Percentiles rank a stretch among this genome's conserved stretches.
Evolutionary conservation across 2,329 filamentous ascomycete species (phyloP).

Genomic region (Calonectria pteridis): DNA sequence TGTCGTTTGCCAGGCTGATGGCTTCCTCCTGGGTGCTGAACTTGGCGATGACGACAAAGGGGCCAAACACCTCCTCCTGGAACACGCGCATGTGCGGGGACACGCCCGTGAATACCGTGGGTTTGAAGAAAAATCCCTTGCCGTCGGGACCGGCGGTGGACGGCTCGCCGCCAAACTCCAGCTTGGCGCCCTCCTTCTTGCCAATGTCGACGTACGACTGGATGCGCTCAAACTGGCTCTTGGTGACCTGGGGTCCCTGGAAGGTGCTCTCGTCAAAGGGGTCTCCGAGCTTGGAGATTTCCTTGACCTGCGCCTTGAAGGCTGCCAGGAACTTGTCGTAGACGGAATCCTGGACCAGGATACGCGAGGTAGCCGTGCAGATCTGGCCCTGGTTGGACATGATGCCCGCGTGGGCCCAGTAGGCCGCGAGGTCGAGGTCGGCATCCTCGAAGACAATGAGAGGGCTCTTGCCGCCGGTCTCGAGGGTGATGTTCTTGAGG

Average conservation of each 20-base stretch:
- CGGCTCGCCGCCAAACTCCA: constrained; percentile 70
- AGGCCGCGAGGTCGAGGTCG: constrained; percentile 76
- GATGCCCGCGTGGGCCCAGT: constrained; percentile 63
- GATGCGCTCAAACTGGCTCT: constrained; percentile 77
- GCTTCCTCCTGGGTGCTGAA: constrained; percentile 60
- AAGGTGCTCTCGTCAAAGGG: constrained; percentile 78
- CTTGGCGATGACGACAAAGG: constrained; percentile 56
- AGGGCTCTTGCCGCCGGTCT: constrained; percentile 76
- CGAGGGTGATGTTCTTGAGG: constrained; percentile 74
- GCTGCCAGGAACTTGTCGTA: constrained; percentile 72
- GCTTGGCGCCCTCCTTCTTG: constrained; percentile 77
- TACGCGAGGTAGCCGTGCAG: constrained; percentile 75
- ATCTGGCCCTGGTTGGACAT: constrained; percentile 75
- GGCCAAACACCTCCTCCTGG: constrained; percentile 61
- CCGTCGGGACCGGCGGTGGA: constrained; percentile 48
- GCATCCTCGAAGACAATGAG: constrained; percentile 74
- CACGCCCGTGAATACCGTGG: constrained; percentile 60
- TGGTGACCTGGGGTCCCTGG: constrained; percentile 81
- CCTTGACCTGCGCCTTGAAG: constrained; percentile 71
- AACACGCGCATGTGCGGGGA: constrained; percentile 58
- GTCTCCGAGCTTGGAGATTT: constrained; percentile 75
- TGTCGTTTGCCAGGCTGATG: constrained; percentile 60
- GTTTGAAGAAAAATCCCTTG: constrained; percentile 61
- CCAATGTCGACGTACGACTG: constrained; percentile 77
- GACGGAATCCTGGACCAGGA: constrained; percentile 72